phyloP scores from a whole-genome alignment of 208 protist species.

The Acanthamoeba lugdunensis region DNA sequence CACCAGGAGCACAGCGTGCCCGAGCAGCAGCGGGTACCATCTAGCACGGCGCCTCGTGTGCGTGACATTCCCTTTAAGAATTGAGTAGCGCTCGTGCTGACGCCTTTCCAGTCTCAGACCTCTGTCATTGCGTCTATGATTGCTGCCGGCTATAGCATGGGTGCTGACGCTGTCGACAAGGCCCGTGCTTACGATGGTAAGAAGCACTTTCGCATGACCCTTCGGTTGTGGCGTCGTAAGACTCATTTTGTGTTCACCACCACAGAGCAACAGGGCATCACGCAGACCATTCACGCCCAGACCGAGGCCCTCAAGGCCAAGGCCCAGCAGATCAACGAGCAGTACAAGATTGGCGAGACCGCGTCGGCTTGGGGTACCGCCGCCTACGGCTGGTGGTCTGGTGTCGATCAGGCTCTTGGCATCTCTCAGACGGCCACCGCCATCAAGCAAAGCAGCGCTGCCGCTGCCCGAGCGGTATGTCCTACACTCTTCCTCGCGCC shows the following conservation, averaged over 20 bases:
- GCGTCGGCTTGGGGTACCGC: constrained; percentile 48
- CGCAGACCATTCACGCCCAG: constrained; percentile 57
- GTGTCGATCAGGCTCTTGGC: constrained; percentile 70
- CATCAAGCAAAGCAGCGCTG: constrained; percentile 57
- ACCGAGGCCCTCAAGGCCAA: constrained; percentile 74
- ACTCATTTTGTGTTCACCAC: background rate
- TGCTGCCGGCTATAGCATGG: constrained; percentile 80
- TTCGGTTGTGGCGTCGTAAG: background rate
- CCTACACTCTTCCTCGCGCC: background rate
- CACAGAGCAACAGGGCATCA: constrained; percentile 32
- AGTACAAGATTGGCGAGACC: constrained; percentile 72
- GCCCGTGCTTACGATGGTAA: constrained; percentile 77
- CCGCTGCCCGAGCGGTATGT: constrained; percentile 42
- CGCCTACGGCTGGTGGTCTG: constrained; percentile 20
- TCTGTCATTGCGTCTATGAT: constrained; percentile 81
- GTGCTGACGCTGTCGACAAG: constrained; percentile 75
- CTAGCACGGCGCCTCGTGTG: background rate
- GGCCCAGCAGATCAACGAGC: constrained; percentile 65
- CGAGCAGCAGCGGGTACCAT: constrained; percentile 73
- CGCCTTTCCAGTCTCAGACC: constrained; percentile 58
- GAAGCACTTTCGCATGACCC: background rate
- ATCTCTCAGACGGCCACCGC: constrained; percentile 59
- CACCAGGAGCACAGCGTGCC: constrained; percentile 72
- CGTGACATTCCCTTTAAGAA: background rate
- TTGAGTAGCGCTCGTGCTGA: constrained; percentile 2